A percentile compares a stretch with the other conserved stretches of the same genome.
Conservation (phyloP, 305 asterid species). For the Salvia sclarea region DNA sequence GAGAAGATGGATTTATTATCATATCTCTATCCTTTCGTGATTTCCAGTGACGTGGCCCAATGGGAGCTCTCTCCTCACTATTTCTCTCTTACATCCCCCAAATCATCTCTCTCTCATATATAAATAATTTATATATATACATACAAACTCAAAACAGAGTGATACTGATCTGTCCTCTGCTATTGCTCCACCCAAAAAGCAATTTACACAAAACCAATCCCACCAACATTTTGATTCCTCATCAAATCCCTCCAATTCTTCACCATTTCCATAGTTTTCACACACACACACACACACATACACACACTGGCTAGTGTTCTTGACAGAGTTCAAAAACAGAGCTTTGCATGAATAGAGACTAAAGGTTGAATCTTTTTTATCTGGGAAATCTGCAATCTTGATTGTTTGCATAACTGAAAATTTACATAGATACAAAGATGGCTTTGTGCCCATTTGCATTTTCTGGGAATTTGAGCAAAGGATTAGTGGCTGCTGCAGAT, state of each 20-base stretch:
- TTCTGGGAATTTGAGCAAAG: slow-evolving; percentile 58
- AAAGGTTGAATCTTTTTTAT: slow-evolving; percentile 22
- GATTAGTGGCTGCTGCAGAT: slow-evolving; percentile 44
- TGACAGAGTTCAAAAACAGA: slow-evolving; percentile 9
- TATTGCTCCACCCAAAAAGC: slow-evolving; percentile 19
- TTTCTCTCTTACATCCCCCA: slow-evolving; percentile 1
- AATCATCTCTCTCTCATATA: slow-evolving; percentile 17
- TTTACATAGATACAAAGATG: slow-evolving; percentile 36
- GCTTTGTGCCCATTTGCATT: slow-evolving; percentile 63
- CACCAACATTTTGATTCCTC: slow-evolving; percentile 13
- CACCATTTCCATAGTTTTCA: background rate
- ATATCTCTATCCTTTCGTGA: slow-evolving; percentile 61
- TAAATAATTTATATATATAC: background rate
- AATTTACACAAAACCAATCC: background rate
- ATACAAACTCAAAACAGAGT: slow-evolving; percentile 1
- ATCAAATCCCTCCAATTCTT: background rate
- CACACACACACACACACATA: slow-evolving; percentile 9
- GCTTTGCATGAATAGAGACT: slow-evolving; percentile 11
- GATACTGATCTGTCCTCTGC: background rate
- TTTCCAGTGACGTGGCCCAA: slow-evolving; percentile 68
- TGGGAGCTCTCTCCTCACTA: slow-evolving; percentile 27
- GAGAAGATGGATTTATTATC: slow-evolving; percentile 37
- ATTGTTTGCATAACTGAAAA: slow-evolving; percentile 9
- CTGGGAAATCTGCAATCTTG: slow-evolving; percentile 18
- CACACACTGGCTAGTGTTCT: slow-evolving; percentile 2